Base-by-base conservation (phyloP, 2,329 filamentous ascomycete genomes). In the Ascochyta pisi region DNA sequence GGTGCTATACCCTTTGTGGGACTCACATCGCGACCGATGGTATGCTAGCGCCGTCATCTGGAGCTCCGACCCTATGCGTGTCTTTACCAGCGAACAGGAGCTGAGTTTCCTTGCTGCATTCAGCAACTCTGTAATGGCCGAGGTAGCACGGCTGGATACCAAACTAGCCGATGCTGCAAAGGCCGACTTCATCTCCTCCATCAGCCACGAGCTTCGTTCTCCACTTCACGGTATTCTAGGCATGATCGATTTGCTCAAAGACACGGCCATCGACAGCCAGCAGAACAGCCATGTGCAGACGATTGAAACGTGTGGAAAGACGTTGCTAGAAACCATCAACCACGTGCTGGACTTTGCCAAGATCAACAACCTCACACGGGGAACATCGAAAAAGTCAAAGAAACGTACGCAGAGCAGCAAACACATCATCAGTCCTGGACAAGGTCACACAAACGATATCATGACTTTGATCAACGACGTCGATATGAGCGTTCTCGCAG, bases 131-230 rank as follows among this genome's bases (percentile, higher is more conserved):
- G 65, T 75, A 34, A 77, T 77, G 75, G 70, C 71, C 7, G 75
- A 76, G 41, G 67, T 77, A 3, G 70, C 73, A 39, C 67, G 74
- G 15, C 42, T 77, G 6, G 73, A 77, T 37, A 74, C 73, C n/a
- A 73, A 73, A 22, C 51, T 71, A 8, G 73, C 74, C 15, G 73
- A 76, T 44, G 64, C 67, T 43, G 83, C 83, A 38, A 86, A 86
- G 65, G 81, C 81, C 1, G 84, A 86, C 53, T 82, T 86, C 33
- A 79, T 88, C 7, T 82, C 83, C 0, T 86, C 82, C 1, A 80
- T 88, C 6, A 85, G 82, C 3, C 86, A 88, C 63, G 86, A 88
- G 65, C 71, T 88, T 13, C 78, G 86, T 4, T 85, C 82, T 2
- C 86, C 86, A 0, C 73, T 88, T 0, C 85, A 88, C 51, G 86